Evolutionary conservation across 371 early-diverging fungal species (phyloP).

Genomic region (Sporodiniella umbellata): DNA sequence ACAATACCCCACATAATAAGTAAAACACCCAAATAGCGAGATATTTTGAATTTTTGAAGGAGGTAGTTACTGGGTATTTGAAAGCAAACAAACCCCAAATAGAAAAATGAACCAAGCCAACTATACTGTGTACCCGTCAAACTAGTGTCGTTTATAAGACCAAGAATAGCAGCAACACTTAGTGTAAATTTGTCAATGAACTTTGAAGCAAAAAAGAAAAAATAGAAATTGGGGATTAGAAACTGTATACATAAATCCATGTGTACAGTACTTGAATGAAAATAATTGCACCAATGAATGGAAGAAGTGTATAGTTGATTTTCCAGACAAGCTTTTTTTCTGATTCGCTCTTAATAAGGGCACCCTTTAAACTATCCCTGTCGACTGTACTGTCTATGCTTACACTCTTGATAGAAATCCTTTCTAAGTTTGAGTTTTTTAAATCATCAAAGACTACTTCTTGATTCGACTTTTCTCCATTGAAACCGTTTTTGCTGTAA

Average conservation of each 20-base stretch:
- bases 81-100: constrained; percentile 30
- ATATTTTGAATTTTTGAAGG: constrained; percentile 29
- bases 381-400: not conserved
- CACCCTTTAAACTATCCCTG: not conserved
- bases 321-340: constrained; percentile 29
- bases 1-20: constrained; percentile 23
- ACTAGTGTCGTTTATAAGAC: constrained; percentile 26
- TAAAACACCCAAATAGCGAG: constrained; percentile 24
- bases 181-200: constrained; percentile 36
- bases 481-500: not conserved
- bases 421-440: constrained; percentile 6
- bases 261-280: constrained; percentile 27
- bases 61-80: constrained; percentile 39
- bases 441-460: constrained; percentile 1
- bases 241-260: no score
- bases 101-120: constrained; percentile 33
- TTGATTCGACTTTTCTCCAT: no score
- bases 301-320: constrained; percentile 23
- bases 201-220: constrained; percentile 4
- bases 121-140: constrained; percentile 18
- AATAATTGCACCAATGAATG: constrained; percentile 24
- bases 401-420: constrained; percentile 6
- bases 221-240: not conserved
- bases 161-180: constrained; percentile 27
- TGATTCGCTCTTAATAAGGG: constrained; percentile 12